Percentiles rank a stretch among this genome's conserved stretches.
Evolutionary conservation across 345 rosid species (phyloP).

Genomic region (Anacardium occidentale): DNA sequence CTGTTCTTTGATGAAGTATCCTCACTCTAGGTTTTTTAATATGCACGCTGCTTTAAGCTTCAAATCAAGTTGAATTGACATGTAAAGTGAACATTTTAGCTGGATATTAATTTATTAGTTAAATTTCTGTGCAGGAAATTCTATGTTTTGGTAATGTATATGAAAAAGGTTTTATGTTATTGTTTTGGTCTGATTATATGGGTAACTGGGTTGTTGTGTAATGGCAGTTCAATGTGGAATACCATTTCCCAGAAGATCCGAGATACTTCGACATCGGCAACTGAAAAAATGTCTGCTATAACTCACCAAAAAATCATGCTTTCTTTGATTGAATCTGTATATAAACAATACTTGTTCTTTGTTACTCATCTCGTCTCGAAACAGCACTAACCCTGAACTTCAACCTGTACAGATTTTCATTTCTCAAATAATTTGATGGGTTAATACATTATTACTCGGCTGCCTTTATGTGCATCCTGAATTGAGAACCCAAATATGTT

Average conservation of each 20-base stretch:
- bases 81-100: too few relatives aligned
- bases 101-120: background rate
- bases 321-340: conserved; percentile 25
- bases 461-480: too few relatives aligned
- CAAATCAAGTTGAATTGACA: too few relatives aligned
- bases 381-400: conserved; percentile 33
- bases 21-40: background rate
- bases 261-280: conserved; percentile 72
- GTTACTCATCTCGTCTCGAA: conserved; percentile 25
- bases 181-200: background rate
- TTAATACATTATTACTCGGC: background rate
- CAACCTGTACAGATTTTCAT: conserved; percentile 24
- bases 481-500: too few relatives aligned
- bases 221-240: conserved; percentile 80
- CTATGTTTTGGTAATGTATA: background rate
- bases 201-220: conserved; percentile 18
- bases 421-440: conserved; percentile 22
- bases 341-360: conserved; percentile 19
- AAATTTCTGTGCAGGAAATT: background rate
- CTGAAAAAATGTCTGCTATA: conserved; percentile 32
- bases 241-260: conserved; percentile 83
- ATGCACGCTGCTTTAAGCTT: too few relatives aligned
- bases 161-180: background rate
- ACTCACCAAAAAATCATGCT: conserved; percentile 11
- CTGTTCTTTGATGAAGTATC: background rate